Conservation (phyloP, 2,329 filamentous ascomycete species). For the Pseudofabraea citricarpa region DNA sequence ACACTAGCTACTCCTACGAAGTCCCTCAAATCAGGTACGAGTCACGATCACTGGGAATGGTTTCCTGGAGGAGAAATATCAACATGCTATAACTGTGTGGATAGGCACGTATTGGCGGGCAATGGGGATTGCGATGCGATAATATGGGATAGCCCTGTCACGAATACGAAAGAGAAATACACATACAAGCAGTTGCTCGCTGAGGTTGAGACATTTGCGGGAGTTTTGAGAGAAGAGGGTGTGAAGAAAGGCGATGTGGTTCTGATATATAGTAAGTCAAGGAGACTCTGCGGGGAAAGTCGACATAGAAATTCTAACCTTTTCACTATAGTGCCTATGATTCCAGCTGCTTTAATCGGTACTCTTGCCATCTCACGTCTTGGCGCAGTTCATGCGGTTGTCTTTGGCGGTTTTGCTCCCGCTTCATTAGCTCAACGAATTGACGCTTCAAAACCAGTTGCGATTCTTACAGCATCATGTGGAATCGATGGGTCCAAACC, state of each 20-base stretch:
- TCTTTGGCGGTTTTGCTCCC: conserved; percentile 89
- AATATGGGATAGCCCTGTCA: conserved; percentile 84
- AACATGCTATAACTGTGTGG: conserved; percentile 87
- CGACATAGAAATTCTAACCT: neutral
- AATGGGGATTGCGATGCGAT: conserved; percentile 71
- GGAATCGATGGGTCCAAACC: conserved; percentile 85
- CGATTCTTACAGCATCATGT: conserved; percentile 83
- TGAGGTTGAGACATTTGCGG: conserved; percentile 78
- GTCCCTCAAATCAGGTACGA: conserved; percentile 54
- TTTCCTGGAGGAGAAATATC: conserved; percentile 85
- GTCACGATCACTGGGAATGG: conserved; percentile 81
- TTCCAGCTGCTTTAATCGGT: conserved; percentile 80
- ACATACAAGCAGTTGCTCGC: conserved; percentile 72
- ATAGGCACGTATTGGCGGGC: conserved; percentile 81
- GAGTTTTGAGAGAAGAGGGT: conserved; percentile 75
- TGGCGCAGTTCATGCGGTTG: conserved; percentile 84
- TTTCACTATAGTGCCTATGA: conserved; percentile 74
- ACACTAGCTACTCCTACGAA: conserved; percentile 58
- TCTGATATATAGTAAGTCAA: conserved; percentile 72
- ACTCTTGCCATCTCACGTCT: conserved; percentile 77
- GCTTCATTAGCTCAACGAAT: conserved; percentile 81
- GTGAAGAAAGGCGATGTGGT: conserved; percentile 82
- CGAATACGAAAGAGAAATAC: conserved; percentile 62
- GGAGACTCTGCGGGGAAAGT: neutral
- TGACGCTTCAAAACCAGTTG: conserved; percentile 70